Conservation (phyloP, 2,329 filamentous ascomycete species). For the Knufia fluminis region DNA sequence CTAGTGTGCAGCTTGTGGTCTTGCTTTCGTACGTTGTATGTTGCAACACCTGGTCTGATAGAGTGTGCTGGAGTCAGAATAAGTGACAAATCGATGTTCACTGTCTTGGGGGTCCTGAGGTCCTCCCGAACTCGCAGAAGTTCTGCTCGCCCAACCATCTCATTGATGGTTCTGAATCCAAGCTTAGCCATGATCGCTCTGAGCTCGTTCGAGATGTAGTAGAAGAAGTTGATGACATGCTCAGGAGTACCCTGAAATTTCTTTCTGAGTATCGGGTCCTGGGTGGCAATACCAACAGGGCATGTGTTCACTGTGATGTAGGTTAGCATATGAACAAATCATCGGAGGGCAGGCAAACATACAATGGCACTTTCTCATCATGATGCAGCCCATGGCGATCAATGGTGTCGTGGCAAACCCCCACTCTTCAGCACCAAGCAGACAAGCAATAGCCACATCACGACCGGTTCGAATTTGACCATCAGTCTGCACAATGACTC, state of each 20-base stretch:
- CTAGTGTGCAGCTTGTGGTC: slow-evolving; percentile 89
- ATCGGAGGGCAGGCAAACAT: background rate
- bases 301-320: slow-evolving; percentile 56
- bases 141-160: slow-evolving; percentile 93
- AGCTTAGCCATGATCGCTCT: slow-evolving; percentile 94
- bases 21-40: slow-evolving; percentile 96
- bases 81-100: slow-evolving; percentile 85
- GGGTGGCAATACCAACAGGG: slow-evolving; percentile 89
- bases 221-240: slow-evolving; percentile 98
- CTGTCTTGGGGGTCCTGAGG: slow-evolving; percentile 75
- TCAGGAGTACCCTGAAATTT: slow-evolving; percentile 91
- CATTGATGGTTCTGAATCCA: slow-evolving; percentile 89
- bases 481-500: slow-evolving; percentile 93
- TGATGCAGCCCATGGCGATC: slow-evolving; percentile 93
- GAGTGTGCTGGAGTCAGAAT: slow-evolving; percentile 95
- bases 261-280: slow-evolving; percentile 86
- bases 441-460: slow-evolving; percentile 86
- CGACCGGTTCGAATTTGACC: slow-evolving; percentile 87
- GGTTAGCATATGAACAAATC: background rate
- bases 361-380: slow-evolving; percentile 66
- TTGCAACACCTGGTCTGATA: slow-evolving; percentile 84
- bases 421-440: slow-evolving; percentile 96
- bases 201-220: slow-evolving; percentile 92
- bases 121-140: slow-evolving; percentile 79
- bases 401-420: slow-evolving; percentile 90